Evolutionary conservation across 2,329 filamentous ascomycete genomes (phyloP).

Genomic region (Rhynchosporium agropyri): DNA sequence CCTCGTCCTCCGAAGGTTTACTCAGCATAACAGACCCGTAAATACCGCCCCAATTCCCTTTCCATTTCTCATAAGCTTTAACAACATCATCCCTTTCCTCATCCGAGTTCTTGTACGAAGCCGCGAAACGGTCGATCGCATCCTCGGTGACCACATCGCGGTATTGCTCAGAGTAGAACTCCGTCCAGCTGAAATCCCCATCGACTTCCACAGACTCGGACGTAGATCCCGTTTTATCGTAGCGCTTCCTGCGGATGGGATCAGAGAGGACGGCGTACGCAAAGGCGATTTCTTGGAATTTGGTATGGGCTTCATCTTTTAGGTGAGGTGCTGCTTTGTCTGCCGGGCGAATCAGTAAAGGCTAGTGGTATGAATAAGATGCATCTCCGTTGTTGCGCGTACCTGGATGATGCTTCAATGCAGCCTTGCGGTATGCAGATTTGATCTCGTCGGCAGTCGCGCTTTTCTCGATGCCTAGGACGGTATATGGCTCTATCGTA

Average conservation of each 20-base stretch:
- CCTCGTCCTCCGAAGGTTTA: slow-evolving; percentile 80
- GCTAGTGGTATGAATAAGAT: neutral
- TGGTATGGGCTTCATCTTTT: slow-evolving; percentile 73
- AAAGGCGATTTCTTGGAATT: slow-evolving; percentile 89
- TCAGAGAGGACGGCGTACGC: slow-evolving; percentile 94
- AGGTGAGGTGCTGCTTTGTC: slow-evolving; percentile 75
- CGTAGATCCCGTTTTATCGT: slow-evolving; percentile 88
- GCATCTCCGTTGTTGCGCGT: slow-evolving; percentile 37
- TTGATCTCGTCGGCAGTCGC: slow-evolving; percentile 83
- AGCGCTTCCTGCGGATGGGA: slow-evolving; percentile 75
- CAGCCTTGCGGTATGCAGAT: slow-evolving; percentile 86
- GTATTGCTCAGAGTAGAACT: slow-evolving; percentile 87
- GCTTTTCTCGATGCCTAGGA: slow-evolving; percentile 70
- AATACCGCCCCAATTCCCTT: slow-evolving; percentile 76
- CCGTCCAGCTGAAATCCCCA: slow-evolving; percentile 82
- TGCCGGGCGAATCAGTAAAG: slow-evolving; percentile 39
- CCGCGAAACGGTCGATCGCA: slow-evolving; percentile 74
- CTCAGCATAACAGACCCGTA: slow-evolving; percentile 89
- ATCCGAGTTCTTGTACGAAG: slow-evolving; percentile 80
- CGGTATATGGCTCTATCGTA: slow-evolving; percentile 73
- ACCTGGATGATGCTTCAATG: slow-evolving; percentile 86
- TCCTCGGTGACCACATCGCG: slow-evolving; percentile 73
- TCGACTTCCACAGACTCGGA: slow-evolving; percentile 79
- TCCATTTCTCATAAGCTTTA: slow-evolving; percentile 68
- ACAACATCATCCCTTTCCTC: slow-evolving; percentile 83